These are phyloP conservation scores for Fusarium guadeloupense DNA, from an alignment of 2,329 filamentous ascomycete genomes.

Conservation along the genomic window DNA sequence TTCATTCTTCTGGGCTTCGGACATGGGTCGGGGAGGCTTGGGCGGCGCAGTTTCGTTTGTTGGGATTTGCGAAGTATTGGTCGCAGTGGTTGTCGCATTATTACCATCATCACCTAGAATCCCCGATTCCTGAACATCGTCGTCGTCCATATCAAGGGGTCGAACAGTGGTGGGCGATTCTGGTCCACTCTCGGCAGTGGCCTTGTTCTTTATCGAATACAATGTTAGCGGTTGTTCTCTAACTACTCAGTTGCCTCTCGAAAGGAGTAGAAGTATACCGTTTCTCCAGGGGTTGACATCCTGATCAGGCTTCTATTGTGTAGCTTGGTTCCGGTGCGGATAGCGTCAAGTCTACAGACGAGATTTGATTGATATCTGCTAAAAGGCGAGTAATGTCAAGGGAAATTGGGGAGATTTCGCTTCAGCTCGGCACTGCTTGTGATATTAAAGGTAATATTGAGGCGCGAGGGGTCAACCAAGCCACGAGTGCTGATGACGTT, in stretches of 20 bases:
- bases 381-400: slow-evolving; percentile 14
- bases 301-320: slow-evolving; percentile 22
- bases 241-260: slow-evolving; percentile 1
- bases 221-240: slow-evolving; percentile 35
- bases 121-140: slow-evolving; percentile 71
- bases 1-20: slow-evolving; percentile 84
- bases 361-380: slow-evolving; percentile 11
- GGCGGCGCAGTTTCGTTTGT: slow-evolving; percentile 66
- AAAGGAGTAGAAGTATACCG: slow-evolving; percentile 51
- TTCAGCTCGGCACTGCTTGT: slow-evolving; percentile 41
- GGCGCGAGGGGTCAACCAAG: slow-evolving; percentile 45
- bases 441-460: slow-evolving; percentile 45
- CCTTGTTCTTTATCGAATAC: slow-evolving; percentile 53
- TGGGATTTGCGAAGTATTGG: slow-evolving; percentile 44
- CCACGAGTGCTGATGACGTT: slow-evolving; percentile 52
- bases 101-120: slow-evolving; percentile 55
- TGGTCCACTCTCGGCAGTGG: slow-evolving; percentile 54
- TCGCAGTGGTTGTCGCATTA: slow-evolving; percentile 38
- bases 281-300: slow-evolving; percentile 56
- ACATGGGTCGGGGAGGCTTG: slow-evolving; percentile 86
- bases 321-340: slow-evolving; percentile 1
- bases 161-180: slow-evolving; percentile 73
- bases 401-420: slow-evolving; percentile 44
- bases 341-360: slow-evolving; percentile 4
- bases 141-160: slow-evolving; percentile 75